Conservation (phyloP, 768 basidiomycete species). For the Pleurotus citrinopileatus region DNA sequence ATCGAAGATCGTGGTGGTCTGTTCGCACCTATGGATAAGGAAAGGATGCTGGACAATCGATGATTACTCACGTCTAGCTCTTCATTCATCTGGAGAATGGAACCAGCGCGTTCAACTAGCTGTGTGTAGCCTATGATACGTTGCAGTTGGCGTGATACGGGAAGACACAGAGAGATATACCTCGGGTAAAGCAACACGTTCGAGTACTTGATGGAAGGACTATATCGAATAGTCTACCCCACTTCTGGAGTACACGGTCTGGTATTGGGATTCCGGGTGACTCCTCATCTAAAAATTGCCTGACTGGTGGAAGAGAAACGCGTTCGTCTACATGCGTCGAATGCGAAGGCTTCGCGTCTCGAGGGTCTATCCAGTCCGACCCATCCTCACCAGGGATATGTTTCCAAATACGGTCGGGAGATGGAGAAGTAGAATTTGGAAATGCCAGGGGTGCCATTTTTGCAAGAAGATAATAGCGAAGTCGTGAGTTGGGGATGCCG, state of each 20-base stretch:
- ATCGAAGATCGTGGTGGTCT: conserved; percentile 56
- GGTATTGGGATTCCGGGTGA: conserved; percentile 36
- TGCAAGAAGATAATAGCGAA: conserved; percentile 79
- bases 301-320: background rate
- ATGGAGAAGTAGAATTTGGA: conserved; percentile 16
- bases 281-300: background rate
- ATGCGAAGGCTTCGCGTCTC: conserved; percentile 15
- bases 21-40: background rate
- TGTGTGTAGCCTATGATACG: conserved; percentile 60
- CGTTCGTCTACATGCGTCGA: background rate
- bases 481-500: conserved; percentile 77
- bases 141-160: background rate
- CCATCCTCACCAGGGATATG: conserved; percentile 46
- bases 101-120: conserved; percentile 75
- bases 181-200: conserved; percentile 81
- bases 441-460: conserved; percentile 44
- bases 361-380: conserved; percentile 38
- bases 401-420: conserved; percentile 34
- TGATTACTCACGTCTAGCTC: conserved; percentile 49
- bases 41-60: background rate
- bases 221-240: conserved; percentile 81
- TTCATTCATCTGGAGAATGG: conserved; percentile 72
- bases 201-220: conserved; percentile 58
- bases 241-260: conserved; percentile 63
- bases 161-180: conserved; percentile 30